Base-by-base conservation (phyloP, 106 monocot genomes). In the Xerophyta viscosa region DNA sequence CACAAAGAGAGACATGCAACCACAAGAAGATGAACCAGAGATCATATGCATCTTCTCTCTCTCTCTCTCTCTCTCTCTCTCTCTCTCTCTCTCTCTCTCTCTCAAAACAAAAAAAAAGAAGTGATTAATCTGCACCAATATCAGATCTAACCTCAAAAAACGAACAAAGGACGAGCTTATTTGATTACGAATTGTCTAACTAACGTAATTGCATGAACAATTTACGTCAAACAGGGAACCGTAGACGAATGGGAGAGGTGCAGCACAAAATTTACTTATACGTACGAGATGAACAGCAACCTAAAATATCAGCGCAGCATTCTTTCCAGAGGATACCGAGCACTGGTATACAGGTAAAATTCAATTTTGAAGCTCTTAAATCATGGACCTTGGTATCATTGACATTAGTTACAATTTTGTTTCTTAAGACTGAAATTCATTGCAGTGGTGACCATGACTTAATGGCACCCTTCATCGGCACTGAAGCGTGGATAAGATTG, bases 381-480 rank as follows among this genome's bases (percentile, higher is more conserved):
- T 7, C 6, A 10, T 39, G 15, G 39, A 2, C 33, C 33, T 39
- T 10, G 10, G 3, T 39, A 39, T 15, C 15, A 3, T 39, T 39
- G 6, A 15, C 6, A 39, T 12, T 2, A 2, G 15, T 39, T 15
- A 2, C 1, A 39, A 7, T 39, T 2, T 39, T 11, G 11, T 36
- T 6, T 36, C 33, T 36, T 11, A 36, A 6, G 33, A 36, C 33
- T 36, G 7, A 36, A 36, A 36, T 11, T 39, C 15, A 12, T 15
- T 39, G 83, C 66, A 86, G 86, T 53, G 86, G 80, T 20, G 81
- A 81, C 59, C 80, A 86, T 50, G 86, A 86, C 43, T 4, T 67
- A 39, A 2, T 14, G 0, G 5, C 70, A 11, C 65, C 76, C 6
- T 69, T 57, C 60, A 5, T 73, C 11, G 81, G 81, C 29, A 74